These are phyloP conservation scores for Talaromyces proteolyticus DNA, from an alignment of 495 filamentous ascomycete genomes.

Conservation along the genomic window DNA sequence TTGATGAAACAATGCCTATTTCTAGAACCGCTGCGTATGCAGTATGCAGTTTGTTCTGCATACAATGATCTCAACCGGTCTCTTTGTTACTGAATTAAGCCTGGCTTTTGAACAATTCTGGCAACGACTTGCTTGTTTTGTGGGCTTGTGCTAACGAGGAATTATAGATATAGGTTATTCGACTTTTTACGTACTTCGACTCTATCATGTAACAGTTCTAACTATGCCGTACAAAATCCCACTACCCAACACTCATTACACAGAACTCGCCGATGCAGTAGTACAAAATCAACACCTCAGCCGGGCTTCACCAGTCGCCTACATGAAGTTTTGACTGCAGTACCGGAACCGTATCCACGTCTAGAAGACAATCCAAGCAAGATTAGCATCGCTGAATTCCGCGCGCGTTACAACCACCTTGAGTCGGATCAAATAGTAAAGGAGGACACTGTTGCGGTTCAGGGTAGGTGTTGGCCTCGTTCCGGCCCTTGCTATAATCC, in stretches of 20 bases:
- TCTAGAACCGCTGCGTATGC: conserved; percentile 97
- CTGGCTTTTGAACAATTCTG: conserved; percentile 3
- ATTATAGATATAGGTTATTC: background rate
- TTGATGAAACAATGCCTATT: conserved; percentile 48
- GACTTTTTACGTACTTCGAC: no score
- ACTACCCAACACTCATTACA: no score
- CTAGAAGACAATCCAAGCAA: conserved; percentile 21
- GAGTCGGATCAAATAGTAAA: conserved; percentile 41
- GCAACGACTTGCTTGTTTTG: conserved; percentile 1
- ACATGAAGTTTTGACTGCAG: conserved; percentile 38
- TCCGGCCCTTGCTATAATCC: conserved; percentile 12
- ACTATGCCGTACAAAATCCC: no score
- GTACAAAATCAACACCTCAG: conserved; percentile 26
- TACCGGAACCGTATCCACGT: conserved; percentile 47
- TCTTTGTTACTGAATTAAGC: conserved; percentile 16
- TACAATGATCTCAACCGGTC: conserved; percentile 36
- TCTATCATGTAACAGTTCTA: no score
- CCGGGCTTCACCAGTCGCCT: conserved; percentile 42
- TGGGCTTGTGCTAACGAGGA: conserved; percentile 14
- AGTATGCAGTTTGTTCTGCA: conserved; percentile 33
- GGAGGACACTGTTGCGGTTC: conserved; percentile 30
- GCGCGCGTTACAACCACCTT: conserved; percentile 28
- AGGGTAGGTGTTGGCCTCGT: conserved; percentile 36
- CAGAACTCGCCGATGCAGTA: conserved; percentile 11
- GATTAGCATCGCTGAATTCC: conserved; percentile 32